phyloP scores from a whole-genome alignment of 768 basidiomycete genomes.

The Guyanaporus albipodus region DNA sequence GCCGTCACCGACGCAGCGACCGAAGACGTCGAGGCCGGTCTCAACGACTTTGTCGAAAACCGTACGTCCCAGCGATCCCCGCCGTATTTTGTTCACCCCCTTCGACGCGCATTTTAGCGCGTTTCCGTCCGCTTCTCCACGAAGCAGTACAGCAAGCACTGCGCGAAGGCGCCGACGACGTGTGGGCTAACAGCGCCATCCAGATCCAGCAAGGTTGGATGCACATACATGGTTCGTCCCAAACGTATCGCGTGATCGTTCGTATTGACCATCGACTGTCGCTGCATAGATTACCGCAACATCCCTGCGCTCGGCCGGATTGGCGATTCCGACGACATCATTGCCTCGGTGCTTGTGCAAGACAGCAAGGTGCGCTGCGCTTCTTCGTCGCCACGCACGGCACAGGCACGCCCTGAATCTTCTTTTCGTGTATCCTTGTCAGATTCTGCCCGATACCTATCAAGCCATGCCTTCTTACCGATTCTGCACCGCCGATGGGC shows the following conservation, averaged over 20 bases:
- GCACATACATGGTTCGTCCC: conserved; percentile 62
- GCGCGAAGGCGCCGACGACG: conserved; percentile 55
- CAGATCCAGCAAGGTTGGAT: conserved; percentile 79
- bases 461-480: conserved; percentile 84
- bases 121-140: conserved; percentile 60
- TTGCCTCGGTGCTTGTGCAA: conserved; percentile 70
- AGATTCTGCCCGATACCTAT: conserved; percentile 72
- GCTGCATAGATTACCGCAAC: conserved; percentile 61
- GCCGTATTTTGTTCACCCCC: neutral
- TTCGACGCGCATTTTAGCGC: conserved; percentile 38
- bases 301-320: conserved; percentile 70
- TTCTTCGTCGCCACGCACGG: neutral
- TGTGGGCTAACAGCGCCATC: conserved; percentile 59
- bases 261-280: neutral
- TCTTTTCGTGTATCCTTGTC: neutral
- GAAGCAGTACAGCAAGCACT: conserved; percentile 53
- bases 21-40: conserved; percentile 42
- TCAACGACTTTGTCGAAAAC: conserved; percentile 73
- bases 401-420: neutral
- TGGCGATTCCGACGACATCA: conserved; percentile 81
- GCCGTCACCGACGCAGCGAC: conserved; percentile 35
- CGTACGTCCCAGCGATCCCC: conserved; percentile 38
- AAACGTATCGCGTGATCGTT: neutral
- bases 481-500: conserved; percentile 70
- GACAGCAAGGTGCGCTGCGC: conserved; percentile 56